Evolutionary conservation across 2,329 filamentous ascomycete genomes (phyloP).

Genomic region (Lachnellula occidentalis): DNA sequence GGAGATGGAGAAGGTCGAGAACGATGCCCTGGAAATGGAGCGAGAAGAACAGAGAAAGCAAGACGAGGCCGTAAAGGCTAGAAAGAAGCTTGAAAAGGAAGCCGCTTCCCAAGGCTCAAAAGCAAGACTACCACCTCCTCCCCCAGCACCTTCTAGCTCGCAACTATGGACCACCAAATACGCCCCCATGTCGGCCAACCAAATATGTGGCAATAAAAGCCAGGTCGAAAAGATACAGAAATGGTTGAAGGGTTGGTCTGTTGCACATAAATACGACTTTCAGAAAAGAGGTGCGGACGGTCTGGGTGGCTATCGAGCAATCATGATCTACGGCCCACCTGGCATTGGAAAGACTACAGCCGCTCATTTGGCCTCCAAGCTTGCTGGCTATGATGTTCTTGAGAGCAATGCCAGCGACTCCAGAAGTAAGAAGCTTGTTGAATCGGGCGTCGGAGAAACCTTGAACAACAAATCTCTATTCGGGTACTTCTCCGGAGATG

Average conservation of each 20-base stretch:
- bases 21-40: constrained; percentile 81
- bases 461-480: constrained; percentile 89
- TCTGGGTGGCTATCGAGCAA: constrained; percentile 74
- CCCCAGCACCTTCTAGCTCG: constrained; percentile 42
- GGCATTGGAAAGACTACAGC: constrained; percentile 98
- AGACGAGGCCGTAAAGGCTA: constrained; percentile 46
- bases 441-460: constrained; percentile 80
- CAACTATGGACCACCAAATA: constrained; percentile 94
- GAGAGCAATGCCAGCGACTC: constrained; percentile 96
- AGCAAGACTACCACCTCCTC: constrained; percentile 34
- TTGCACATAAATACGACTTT: constrained; percentile 74
- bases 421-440: constrained; percentile 92
- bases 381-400: constrained; percentile 89
- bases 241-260: constrained; percentile 81
- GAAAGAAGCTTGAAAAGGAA: constrained; percentile 32
- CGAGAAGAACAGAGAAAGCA: constrained; percentile 63
- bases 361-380: constrained; percentile 85
- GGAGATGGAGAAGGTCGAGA: constrained; percentile 76
- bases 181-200: constrained; percentile 74
- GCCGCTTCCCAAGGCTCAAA: constrained; percentile 35
- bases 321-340: constrained; percentile 91
- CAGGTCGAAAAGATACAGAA: constrained; percentile 83
- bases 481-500: constrained; percentile 83
- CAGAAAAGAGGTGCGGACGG: constrained; percentile 79
- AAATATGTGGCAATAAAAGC: constrained; percentile 93